Evolutionary conservation across 2,329 filamentous ascomycete genomes (phyloP).

Genomic region (Hymenoscyphus albidus): DNA sequence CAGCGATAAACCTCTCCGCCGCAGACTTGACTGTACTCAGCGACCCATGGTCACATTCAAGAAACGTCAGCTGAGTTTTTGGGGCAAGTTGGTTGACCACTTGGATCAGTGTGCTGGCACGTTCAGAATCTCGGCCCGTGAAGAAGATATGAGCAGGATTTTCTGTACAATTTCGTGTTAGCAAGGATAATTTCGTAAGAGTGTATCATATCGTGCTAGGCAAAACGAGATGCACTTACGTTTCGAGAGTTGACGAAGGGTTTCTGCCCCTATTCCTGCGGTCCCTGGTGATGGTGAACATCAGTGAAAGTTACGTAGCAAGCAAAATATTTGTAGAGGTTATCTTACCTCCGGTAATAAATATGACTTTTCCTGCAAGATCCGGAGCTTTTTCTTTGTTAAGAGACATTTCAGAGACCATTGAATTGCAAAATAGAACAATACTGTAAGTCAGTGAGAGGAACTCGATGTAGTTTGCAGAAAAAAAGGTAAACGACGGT

Average conservation of each 20-base stretch:
- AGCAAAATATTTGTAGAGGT: neutral
- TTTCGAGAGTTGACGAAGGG: too few relatives aligned
- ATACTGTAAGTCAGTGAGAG: too few relatives aligned
- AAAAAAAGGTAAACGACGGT: too few relatives aligned
- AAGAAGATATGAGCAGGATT: conserved; percentile 38
- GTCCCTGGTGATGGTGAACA: conserved; percentile 13
- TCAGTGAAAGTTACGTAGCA: neutral
- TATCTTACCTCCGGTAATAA: conserved; percentile 19
- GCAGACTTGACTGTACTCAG: conserved; percentile 43
- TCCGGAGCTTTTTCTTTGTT: too few relatives aligned
- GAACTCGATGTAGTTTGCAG: too few relatives aligned
- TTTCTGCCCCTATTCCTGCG: conserved; percentile 43
- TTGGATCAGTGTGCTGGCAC: conserved; percentile 37
- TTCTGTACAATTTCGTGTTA: conserved; percentile 39
- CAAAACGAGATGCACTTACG: too few relatives aligned
- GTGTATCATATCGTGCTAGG: too few relatives aligned
- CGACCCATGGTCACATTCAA: conserved; percentile 44
- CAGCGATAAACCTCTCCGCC: conserved; percentile 32
- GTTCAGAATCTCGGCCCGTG: conserved; percentile 37
- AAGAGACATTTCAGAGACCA: too few relatives aligned
- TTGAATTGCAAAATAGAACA: too few relatives aligned
- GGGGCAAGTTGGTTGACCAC: conserved; percentile 34
- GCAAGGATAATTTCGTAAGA: conserved; percentile 22
- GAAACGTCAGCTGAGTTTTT: conserved; percentile 32
- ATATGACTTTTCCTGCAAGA: conserved; percentile 18